These are phyloP conservation scores for Epichloe uncinata DNA, from an alignment of 2,329 filamentous ascomycete genomes.

Conservation along the genomic window DNA sequence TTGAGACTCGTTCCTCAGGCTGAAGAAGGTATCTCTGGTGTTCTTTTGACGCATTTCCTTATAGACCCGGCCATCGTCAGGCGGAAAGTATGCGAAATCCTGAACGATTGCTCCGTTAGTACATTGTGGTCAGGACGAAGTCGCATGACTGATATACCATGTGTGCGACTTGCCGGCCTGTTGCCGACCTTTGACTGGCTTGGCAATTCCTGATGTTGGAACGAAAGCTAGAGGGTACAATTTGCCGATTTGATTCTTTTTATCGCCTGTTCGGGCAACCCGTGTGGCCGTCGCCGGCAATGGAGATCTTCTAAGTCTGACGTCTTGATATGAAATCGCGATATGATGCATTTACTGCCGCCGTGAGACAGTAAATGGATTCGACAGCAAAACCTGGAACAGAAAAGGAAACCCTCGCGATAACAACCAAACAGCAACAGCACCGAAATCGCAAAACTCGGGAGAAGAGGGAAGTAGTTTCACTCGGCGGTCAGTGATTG, in stretches of 20 bases:
- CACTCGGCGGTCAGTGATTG: conserved; percentile 27
- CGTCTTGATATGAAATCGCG: not conserved
- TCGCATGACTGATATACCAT: conserved; percentile 2
- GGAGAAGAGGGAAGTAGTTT: conserved; percentile 20
- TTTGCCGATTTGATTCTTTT: not conserved
- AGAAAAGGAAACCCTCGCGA: conserved; percentile 16
- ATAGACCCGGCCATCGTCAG: conserved; percentile 25
- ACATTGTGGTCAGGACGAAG: not conserved
- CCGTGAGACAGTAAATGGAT: conserved; percentile 12
- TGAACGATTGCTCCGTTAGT: conserved; percentile 8
- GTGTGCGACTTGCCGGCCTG: not conserved
- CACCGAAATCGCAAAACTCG: conserved; percentile 29
- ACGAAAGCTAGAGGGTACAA: too few species aligned
- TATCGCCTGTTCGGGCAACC: not conserved
- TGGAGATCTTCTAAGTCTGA: conserved; percentile 10
- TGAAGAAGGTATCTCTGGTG: conserved; percentile 47
- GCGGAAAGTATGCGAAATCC: conserved; percentile 23
- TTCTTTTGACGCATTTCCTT: conserved; percentile 40
- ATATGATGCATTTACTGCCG: conserved; percentile 4
- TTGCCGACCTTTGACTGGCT: not conserved
- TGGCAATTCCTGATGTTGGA: not conserved
- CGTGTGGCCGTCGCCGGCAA: conserved; percentile 25
- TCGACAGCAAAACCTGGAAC: conserved; percentile 3
- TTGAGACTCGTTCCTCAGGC: conserved; percentile 35
- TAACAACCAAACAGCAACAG: conserved; percentile 20